Percentiles rank a stretch among this genome's conserved stretches.
phyloP scores from a whole-genome alignment of 768 basidiomycete genomes.

The Mycena epipterygia region DNA sequence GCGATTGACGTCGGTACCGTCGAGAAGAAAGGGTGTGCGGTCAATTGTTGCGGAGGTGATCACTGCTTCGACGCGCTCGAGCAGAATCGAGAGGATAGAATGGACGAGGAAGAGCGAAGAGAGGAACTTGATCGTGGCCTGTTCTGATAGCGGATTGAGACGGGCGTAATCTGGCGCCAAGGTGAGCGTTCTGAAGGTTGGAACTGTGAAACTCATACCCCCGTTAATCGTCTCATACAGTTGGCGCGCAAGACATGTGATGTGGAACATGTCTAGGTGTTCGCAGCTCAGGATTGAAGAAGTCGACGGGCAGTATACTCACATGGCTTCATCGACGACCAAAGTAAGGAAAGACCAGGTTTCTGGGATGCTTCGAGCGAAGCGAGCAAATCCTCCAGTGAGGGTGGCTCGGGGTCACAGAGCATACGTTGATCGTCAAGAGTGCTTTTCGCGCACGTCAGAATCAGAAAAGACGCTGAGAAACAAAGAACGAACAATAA shows the following conservation, averaged over 20 bases:
- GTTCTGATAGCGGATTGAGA: conserved; percentile 20
- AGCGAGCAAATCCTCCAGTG: not conserved
- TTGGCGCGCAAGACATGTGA: conserved; percentile 11
- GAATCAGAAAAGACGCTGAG: too few relatives aligned
- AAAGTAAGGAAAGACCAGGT: not conserved
- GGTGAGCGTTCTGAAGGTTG: too few relatives aligned
- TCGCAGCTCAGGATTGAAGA: not conserved
- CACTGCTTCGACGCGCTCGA: not conserved
- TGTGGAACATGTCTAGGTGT: conserved; percentile 4
- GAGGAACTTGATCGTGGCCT: conserved; percentile 2
- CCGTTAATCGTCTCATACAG: conserved; percentile 8
- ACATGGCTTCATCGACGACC: conserved; percentile 5
- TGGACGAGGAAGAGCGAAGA: conserved; percentile 5
- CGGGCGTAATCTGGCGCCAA: conserved; percentile 5
- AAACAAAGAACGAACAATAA: conserved; percentile 7
- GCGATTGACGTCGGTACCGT: not conserved
- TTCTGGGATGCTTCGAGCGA: conserved; percentile 1
- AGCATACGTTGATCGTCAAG: conserved; percentile 22
- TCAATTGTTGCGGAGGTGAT: too few relatives aligned
- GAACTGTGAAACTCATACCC: not conserved
- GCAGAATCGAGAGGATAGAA: conserved; percentile 1
- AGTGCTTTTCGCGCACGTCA: not conserved
- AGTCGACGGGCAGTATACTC: not conserved
- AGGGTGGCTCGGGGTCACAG: conserved; percentile 12
- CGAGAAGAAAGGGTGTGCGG: not conserved